These are phyloP conservation scores for Rhodamnia argentea DNA, from an alignment of 345 rosid genomes.

Conservation along the genomic window DNA sequence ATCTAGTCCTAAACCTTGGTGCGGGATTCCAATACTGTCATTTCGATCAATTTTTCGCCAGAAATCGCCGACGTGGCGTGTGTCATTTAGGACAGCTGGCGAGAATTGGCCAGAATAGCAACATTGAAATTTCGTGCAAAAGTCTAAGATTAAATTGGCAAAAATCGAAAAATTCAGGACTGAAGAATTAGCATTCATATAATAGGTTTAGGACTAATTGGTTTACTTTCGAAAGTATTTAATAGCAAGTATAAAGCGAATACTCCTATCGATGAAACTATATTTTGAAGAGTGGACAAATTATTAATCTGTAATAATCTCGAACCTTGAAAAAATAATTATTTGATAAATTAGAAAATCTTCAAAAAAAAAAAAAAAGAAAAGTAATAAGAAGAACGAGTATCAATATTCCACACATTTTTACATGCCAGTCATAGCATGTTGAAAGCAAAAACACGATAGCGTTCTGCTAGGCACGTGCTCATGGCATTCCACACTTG, in stretches of 20 bases:
- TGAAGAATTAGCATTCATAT: fast-evolving
- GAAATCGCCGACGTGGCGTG: fast-evolving
- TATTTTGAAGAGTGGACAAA: not conserved
- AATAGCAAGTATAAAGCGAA: not conserved
- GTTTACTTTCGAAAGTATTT: not conserved
- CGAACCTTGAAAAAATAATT: not conserved
- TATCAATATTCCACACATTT: not conserved
- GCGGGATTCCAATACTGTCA: fast-evolving
- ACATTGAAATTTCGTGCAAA: fast-evolving
- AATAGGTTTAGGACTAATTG: not conserved
- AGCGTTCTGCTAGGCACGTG: not conserved
- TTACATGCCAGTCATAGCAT: not conserved
- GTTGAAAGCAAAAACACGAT: not conserved
- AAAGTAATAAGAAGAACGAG: not conserved
- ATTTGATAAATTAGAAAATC: not conserved
- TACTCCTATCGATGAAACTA: fast-evolving
- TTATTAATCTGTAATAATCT: not conserved
- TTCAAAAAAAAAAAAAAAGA: not conserved
- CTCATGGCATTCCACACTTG: not conserved
- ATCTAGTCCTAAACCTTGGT: too few species aligned
- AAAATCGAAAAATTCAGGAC: fast-evolving
- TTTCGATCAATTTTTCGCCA: too few species aligned
- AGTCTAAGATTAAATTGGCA: fast-evolving
- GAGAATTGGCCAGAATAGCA: too few species aligned
- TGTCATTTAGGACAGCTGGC: not conserved